phyloP scores from a whole-genome alignment of 2,329 filamentous ascomycete genomes.

The Endoconidiophora laricicola region DNA sequence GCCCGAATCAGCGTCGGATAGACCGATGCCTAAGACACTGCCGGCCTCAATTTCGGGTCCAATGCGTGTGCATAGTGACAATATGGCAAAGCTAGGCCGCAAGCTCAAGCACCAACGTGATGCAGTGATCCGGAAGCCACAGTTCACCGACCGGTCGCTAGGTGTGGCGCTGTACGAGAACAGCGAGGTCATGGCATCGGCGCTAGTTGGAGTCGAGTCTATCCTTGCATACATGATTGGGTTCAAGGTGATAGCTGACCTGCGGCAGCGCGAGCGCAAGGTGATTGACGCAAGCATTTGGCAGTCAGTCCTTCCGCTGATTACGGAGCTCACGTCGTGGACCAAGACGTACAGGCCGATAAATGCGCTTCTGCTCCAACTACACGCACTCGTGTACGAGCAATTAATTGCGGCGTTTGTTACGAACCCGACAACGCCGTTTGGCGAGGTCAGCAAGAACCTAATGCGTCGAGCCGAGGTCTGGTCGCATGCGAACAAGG shows the following conservation, averaged over 20 bases:
- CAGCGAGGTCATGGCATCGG: conserved; percentile 24
- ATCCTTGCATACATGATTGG: conserved; percentile 36
- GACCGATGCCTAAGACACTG: neutral
- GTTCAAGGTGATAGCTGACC: conserved; percentile 33
- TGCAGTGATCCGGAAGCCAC: conserved; percentile 20
- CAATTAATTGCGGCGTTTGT: conserved; percentile 26
- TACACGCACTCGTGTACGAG: conserved; percentile 29
- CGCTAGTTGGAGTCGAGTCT: conserved; percentile 31
- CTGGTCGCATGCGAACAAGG: conserved; percentile 18
- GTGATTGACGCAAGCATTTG: conserved; percentile 26
- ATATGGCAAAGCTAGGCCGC: conserved; percentile 26
- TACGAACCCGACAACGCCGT: conserved; percentile 17
- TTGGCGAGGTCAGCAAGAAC: conserved; percentile 17
- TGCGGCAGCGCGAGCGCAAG: conserved; percentile 27
- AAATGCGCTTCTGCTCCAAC: conserved; percentile 26
- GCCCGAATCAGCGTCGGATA: neutral
- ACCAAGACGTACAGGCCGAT: conserved; percentile 24
- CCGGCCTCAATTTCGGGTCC: neutral
- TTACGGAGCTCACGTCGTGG: conserved; percentile 23
- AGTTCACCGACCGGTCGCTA: conserved; percentile 15
- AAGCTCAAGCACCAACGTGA: conserved; percentile 40
- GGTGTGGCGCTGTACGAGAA: conserved; percentile 16
- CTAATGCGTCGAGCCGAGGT: conserved; percentile 11
- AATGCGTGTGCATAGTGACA: conserved; percentile 15
- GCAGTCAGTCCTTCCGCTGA: conserved; percentile 29